Evolutionary conservation across 1,284 basidiomycete genomes (phyloP).

Genomic region (Fomitopsis pinicola): DNA sequence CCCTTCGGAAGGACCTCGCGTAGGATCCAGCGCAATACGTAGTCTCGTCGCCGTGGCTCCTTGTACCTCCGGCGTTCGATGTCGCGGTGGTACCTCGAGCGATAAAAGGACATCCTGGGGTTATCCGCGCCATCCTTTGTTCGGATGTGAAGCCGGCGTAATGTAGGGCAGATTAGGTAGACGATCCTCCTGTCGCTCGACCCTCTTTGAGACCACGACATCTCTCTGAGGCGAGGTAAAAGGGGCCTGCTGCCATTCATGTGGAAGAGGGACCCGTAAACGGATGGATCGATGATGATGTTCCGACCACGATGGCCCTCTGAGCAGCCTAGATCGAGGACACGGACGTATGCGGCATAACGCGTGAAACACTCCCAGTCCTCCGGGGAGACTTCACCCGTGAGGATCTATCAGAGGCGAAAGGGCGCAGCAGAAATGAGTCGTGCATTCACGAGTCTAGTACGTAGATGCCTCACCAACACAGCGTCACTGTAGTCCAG

Average conservation of each 20-base stretch:
- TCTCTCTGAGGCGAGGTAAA: background rate
- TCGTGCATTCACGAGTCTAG: no score
- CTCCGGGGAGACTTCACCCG: background rate
- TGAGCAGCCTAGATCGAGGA: background rate
- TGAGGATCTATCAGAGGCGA: background rate
- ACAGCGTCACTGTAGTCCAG: background rate
- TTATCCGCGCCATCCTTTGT: no score
- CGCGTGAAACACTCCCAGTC: background rate
- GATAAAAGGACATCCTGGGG: no score
- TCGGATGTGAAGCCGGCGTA: background rate
- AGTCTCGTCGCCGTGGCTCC: background rate
- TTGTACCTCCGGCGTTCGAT: no score
- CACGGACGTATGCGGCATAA: background rate
- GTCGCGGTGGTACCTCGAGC: no score
- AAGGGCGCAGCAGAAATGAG: background rate
- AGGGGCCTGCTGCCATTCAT: background rate
- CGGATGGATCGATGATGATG: background rate
- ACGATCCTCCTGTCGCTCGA: background rate
- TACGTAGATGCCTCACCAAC: background rate
- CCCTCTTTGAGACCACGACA: background rate
- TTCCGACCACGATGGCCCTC: background rate
- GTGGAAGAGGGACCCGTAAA: background rate
- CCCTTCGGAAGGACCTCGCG: background rate
- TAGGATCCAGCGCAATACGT: background rate
- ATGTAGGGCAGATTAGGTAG: background rate